Percentiles rank a stretch among this genome's conserved stretches.
phyloP scores from a whole-genome alignment of 2,329 filamentous ascomycete genomes.

The Phialocephala sp. region DNA sequence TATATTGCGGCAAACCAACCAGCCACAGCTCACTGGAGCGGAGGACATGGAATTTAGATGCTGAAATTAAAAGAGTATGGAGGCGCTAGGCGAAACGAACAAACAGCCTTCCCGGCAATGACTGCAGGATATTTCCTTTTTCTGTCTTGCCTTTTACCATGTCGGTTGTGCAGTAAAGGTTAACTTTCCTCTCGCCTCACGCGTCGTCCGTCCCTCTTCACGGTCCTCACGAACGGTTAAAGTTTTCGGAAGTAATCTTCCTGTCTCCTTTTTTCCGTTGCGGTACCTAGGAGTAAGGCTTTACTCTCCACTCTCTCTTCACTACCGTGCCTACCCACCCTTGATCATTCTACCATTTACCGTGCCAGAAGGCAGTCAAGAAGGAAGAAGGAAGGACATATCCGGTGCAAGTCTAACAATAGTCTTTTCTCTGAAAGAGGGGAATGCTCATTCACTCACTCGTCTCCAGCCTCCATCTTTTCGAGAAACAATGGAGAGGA shows the following conservation, averaged over 20 bases:
- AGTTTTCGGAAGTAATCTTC: not conserved
- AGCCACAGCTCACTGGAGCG: not conserved
- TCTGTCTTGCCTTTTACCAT: not conserved
- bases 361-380: not conserved
- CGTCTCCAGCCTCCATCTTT: not conserved
- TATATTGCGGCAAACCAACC: not conserved
- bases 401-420: not conserved
- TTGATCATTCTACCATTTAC: too few relatives aligned
- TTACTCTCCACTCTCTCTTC: not conserved
- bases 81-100: too few relatives aligned
- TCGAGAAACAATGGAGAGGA: not conserved
- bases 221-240: not conserved
- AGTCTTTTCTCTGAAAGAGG: not conserved
- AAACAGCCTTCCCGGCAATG: conserved; percentile 1
- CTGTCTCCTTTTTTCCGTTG: not conserved
- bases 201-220: not conserved
- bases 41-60: conserved; percentile 12
- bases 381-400: not conserved
- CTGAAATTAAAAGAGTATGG: conserved; percentile 14
- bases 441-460: not conserved
- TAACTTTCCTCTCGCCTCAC: not conserved
- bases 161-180: not conserved
- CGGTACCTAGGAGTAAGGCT: too few relatives aligned
- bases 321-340: not conserved
- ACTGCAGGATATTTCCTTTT: not conserved